Evolutionary conservation across 257 asterid genomes (phyloP).

Genomic region (Ilex aquifolium): DNA sequence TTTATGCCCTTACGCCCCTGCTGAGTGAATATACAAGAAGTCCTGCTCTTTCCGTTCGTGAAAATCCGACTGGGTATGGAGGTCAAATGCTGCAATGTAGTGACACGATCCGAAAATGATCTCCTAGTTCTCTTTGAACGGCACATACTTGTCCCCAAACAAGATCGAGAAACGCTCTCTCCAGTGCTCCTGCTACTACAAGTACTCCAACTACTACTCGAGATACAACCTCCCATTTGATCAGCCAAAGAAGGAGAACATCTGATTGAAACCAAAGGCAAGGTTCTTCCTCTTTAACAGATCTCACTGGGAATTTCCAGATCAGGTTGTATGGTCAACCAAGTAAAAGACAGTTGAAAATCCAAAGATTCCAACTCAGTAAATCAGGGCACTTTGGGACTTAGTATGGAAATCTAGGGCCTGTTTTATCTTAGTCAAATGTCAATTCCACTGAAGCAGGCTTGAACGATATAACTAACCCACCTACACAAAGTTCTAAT

Average conservation of each 20-base stretch:
- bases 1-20: conserved; percentile 98
- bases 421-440: conserved; percentile 47
- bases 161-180: conserved; percentile 57
- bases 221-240: conserved; percentile 91
- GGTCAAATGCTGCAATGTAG: conserved; percentile 61
- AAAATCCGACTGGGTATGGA: conserved; percentile 75
- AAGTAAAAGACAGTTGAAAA: conserved; percentile 22
- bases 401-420: conserved; percentile 17
- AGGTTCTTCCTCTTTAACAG: conserved; percentile 22
- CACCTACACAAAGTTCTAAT: conserved; percentile 41
- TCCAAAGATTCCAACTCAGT: conserved; percentile 32
- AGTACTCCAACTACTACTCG: conserved; percentile 63
- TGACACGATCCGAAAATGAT: conserved; percentile 61
- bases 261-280: conserved; percentile 22
- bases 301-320: conserved; percentile 16
- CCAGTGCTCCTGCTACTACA: conserved; percentile 74
- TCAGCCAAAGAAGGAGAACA: conserved; percentile 47
- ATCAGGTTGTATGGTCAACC: conserved; percentile 18
- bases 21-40: conserved; percentile 92
- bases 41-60: conserved; percentile 67
- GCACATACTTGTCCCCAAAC: conserved; percentile 57
- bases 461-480: conserved; percentile 28
- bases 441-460: conserved; percentile 29
- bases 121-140: conserved; percentile 55
- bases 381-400: conserved; percentile 20